Base-by-base conservation (phyloP, 768 basidiomycete genomes). In the Naganishia friedmannii region DNA sequence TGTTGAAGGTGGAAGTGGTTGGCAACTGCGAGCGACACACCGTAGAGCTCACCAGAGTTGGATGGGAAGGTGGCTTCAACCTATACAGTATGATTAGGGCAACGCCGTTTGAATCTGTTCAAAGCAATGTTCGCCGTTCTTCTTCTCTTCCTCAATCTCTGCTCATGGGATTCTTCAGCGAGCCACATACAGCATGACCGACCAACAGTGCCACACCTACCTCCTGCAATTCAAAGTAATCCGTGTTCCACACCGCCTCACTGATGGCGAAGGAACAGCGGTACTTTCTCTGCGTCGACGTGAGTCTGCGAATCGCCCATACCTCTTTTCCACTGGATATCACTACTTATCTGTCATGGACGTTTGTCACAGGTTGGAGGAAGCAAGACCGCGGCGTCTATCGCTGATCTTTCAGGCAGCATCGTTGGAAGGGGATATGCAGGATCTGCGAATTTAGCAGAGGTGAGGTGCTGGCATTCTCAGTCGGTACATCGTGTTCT, bases 371-470 rank as follows among this genome's bases (percentile, higher is more conserved):
- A 76, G 76, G 70, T 69, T 72, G 92, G 92, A 34, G 92, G 91
- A 26, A 90, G 90, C 53, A 95, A 94, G 83, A 93, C 93, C 12
- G 86, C 89, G 31, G 90, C 86, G 7, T 90, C 86, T 70, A 86
- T 94, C 78, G 84, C 84, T 70, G 84, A 88, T 77, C 73, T 77
- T 23, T 73, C 83, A 2, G 89, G 91, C 72, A 80, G 82, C 5
- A 85, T 91, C 74, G 69, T 91, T 53, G 88, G 88, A 0, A 87
- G 89, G 53, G 90, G 87, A 1, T 79, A 83, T 21, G 87, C 87
- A 9, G 91, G 91, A 1, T 89, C 90, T 0, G 92, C 92, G 74
- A 95, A 95, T 81, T 90, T 90, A 80, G 85, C 90, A 28, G 91
- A 91, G 82, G 87, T 92, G 75, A 84, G 88, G 37, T 76, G 86